phyloP scores from a whole-genome alignment of 331 rosid species.

The Arachis monticola region DNA sequence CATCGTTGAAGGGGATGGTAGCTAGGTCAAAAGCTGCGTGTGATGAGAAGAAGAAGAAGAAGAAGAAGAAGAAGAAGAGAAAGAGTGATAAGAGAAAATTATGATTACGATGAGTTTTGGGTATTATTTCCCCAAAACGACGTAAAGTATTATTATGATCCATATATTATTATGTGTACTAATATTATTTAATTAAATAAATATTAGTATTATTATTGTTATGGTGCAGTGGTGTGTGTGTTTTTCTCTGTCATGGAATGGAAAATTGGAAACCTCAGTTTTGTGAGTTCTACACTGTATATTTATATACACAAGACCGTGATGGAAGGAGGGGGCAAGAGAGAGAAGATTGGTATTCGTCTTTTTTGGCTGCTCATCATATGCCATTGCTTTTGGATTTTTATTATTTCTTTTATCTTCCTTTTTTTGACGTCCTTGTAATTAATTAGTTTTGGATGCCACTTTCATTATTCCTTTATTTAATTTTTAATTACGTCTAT shows the following conservation, averaged over 20 bases:
- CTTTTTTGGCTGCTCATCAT: constrained; percentile 27
- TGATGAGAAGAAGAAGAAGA: constrained; percentile 14
- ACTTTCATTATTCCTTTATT: no score
- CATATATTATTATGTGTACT: constrained; percentile 35
- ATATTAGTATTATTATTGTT: neutral
- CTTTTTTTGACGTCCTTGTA: neutral
- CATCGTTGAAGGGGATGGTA: constrained; percentile 73
- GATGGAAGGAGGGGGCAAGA: neutral
- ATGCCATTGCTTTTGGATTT: constrained; percentile 13
- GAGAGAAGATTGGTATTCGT: constrained; percentile 9
- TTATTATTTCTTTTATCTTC: neutral
- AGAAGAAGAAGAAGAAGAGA: constrained; percentile 26
- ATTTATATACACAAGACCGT: constrained; percentile 17
- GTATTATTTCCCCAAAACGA: constrained; percentile 37
- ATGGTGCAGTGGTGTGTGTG: neutral
- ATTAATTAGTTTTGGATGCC: neutral
- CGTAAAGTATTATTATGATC: constrained; percentile 50
- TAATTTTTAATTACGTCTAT: no score
- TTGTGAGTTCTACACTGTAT: constrained; percentile 31
- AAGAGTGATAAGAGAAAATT: constrained; percentile 23
- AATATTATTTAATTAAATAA: neutral
- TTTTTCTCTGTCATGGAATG: constrained; percentile 39
- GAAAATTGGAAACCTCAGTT: constrained; percentile 11
- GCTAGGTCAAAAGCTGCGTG: constrained; percentile 65
- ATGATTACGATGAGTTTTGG: constrained; percentile 13